Evolutionary conservation across 116 monocot genomes (phyloP).

Genomic region (Iris pallida): DNA sequence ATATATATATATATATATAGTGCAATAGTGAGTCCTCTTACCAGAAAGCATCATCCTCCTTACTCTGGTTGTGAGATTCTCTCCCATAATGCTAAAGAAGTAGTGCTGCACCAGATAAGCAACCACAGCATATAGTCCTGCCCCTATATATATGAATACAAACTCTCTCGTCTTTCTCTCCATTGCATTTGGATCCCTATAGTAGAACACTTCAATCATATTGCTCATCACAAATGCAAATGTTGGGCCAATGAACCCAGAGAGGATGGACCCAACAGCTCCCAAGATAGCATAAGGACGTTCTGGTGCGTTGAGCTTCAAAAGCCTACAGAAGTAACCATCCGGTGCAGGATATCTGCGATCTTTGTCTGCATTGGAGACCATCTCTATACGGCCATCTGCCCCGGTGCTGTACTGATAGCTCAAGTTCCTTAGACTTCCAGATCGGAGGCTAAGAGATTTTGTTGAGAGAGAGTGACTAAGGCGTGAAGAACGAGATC

Average conservation of each 20-base stretch:
- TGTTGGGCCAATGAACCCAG: conserved; percentile 86
- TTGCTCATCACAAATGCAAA: conserved; percentile 97
- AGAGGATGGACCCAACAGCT: conserved; percentile 68
- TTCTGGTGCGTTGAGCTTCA: conserved; percentile 86
- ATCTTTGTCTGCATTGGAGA: conserved; percentile 81
- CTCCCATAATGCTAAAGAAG: conserved; percentile 98
- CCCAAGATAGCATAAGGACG: conserved; percentile 86
- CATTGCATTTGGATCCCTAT: conserved; percentile 66
- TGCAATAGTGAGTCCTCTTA: conserved; percentile 19
- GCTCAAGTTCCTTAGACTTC: conserved; percentile 82
- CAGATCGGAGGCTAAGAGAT: conserved; percentile 69
- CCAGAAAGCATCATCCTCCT: conserved; percentile 96
- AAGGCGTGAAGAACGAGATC: conserved; percentile 68
- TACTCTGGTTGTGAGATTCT: conserved; percentile 95
- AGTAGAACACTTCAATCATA: conserved; percentile 97
- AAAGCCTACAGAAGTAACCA: conserved; percentile 80
- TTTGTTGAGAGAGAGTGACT: conserved; percentile 89
- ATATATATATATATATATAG: not conserved
- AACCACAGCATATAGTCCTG: conserved; percentile 88
- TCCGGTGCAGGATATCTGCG: conserved; percentile 77
- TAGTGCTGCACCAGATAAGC: conserved; percentile 96
- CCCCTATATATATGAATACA: conserved; percentile 90
- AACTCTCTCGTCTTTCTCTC: conserved; percentile 95
- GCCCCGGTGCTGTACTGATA: conserved; percentile 90
- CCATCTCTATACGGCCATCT: conserved; percentile 92